Conservation (phyloP, 1,284 basidiomycete species). For the Ustilago shanxiensis region DNA sequence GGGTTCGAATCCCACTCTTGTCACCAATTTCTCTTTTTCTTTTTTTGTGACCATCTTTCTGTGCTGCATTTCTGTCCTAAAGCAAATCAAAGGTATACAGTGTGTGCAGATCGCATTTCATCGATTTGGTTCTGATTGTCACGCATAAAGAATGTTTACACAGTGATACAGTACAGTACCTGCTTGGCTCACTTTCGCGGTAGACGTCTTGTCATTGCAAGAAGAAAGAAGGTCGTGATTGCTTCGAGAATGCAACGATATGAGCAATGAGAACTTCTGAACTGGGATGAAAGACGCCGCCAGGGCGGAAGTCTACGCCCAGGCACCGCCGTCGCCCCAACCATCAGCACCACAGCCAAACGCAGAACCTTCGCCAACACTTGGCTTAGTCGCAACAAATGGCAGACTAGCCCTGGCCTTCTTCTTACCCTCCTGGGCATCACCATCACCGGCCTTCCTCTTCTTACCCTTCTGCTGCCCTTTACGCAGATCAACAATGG, state of each 20-base stretch:
- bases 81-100: no score
- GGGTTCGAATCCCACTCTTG: slow-evolving; percentile 70
- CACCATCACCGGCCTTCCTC: not conserved
- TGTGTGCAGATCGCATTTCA: no score
- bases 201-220: no score
- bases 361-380: not conserved
- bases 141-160: no score
- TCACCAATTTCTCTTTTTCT: slow-evolving; percentile 43
- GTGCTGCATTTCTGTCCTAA: no score
- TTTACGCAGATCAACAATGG: slow-evolving; percentile 38
- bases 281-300: no score
- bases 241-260: no score
- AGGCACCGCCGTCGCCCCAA: slow-evolving; percentile 35
- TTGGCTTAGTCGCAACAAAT: slow-evolving; percentile 3
- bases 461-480: slow-evolving; percentile 25
- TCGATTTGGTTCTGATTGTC: no score
- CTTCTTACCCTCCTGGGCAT: slow-evolving; percentile 17
- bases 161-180: no score
- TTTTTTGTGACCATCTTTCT: not conserved
- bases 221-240: no score
- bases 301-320: slow-evolving; percentile 19
- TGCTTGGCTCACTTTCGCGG: no score
- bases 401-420: slow-evolving; percentile 26
- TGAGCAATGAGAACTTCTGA: no score
- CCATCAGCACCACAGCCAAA: slow-evolving; percentile 36